Evolutionary conservation across 495 filamentous ascomycete species (phyloP).

Genomic region (Penicillium fimorum): DNA sequence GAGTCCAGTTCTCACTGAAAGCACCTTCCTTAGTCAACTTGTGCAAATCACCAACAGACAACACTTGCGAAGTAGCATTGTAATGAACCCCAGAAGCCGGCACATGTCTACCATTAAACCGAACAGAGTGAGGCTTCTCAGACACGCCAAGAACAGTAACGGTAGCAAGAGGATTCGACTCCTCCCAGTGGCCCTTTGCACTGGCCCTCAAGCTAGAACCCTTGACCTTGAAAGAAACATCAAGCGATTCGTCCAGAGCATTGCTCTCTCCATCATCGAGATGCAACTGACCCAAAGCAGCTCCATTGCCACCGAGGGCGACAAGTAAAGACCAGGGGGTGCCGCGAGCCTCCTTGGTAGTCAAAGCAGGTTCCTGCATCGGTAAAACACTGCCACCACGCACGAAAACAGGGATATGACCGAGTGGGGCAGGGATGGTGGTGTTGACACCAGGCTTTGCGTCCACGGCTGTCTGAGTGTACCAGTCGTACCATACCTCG

Average conservation of each 20-base stretch:
- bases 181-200: slow-evolving; percentile 54
- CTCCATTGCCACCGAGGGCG: slow-evolving; percentile 55
- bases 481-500: slow-evolving; percentile 83
- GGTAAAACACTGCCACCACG: slow-evolving; percentile 70
- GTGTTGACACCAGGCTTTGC: slow-evolving; percentile 62
- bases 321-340: slow-evolving; percentile 71
- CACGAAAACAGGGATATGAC: slow-evolving; percentile 75
- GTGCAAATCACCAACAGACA: slow-evolving; percentile 52
- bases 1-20: slow-evolving; percentile 55
- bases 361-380: slow-evolving; percentile 68
- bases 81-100: slow-evolving; percentile 45
- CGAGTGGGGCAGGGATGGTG: slow-evolving; percentile 71
- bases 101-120: slow-evolving; percentile 50
- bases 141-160: slow-evolving; percentile 66
- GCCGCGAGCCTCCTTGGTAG: slow-evolving; percentile 60
- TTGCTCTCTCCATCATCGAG: slow-evolving; percentile 82
- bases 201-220: slow-evolving; percentile 45
- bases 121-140: slow-evolving; percentile 41
- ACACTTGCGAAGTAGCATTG: slow-evolving; percentile 43
- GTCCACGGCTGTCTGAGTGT: slow-evolving; percentile 55
- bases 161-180: slow-evolving; percentile 61
- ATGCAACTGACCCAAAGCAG: slow-evolving; percentile 67
- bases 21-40: slow-evolving; percentile 52
- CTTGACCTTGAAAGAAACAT: slow-evolving; percentile 56
- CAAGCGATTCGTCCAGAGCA: slow-evolving; percentile 52